These are phyloP conservation scores for Chaetomiaceae sp. DNA, from an alignment of 2,329 filamentous ascomycete genomes.

Conservation along the genomic window DNA sequence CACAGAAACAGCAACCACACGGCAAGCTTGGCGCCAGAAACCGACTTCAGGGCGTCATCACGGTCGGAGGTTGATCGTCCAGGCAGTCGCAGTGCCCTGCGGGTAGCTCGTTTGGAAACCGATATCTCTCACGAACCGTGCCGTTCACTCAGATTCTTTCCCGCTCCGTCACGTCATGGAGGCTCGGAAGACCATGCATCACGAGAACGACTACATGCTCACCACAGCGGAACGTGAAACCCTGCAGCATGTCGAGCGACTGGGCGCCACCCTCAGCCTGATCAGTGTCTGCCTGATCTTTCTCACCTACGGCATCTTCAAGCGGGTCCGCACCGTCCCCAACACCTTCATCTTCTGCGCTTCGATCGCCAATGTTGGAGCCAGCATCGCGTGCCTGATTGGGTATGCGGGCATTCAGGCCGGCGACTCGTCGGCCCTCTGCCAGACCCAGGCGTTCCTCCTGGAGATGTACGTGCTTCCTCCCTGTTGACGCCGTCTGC, in stretches of 20 bases:
- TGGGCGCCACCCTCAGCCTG: slow-evolving; percentile 49
- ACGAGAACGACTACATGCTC: slow-evolving; percentile 23
- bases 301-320: slow-evolving; percentile 45
- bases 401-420: slow-evolving; percentile 56
- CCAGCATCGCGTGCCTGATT: slow-evolving; percentile 62
- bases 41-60: too few species aligned
- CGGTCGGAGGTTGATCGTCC: background rate
- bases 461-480: slow-evolving; percentile 58
- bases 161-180: slow-evolving; percentile 15
- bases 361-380: slow-evolving; percentile 53
- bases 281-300: slow-evolving; percentile 47
- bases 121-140: slow-evolving; percentile 12
- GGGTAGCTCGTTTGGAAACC: slow-evolving; percentile 18
- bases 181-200: slow-evolving; percentile 8
- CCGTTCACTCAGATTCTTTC: background rate
- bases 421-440: slow-evolving; percentile 52
- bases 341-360: slow-evolving; percentile 59
- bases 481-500: background rate
- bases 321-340: slow-evolving; percentile 50
- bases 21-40: too few species aligned
- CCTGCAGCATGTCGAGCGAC: slow-evolving; percentile 36
- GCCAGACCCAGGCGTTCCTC: slow-evolving; percentile 53
- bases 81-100: background rate
- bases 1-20: too few species aligned
- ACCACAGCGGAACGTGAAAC: slow-evolving; percentile 21